Evolutionary conservation across 2,329 filamentous ascomycete species (phyloP), one percentile per base, ranked within the genome.

Genomic region (Hortaea werneckii): DNA sequence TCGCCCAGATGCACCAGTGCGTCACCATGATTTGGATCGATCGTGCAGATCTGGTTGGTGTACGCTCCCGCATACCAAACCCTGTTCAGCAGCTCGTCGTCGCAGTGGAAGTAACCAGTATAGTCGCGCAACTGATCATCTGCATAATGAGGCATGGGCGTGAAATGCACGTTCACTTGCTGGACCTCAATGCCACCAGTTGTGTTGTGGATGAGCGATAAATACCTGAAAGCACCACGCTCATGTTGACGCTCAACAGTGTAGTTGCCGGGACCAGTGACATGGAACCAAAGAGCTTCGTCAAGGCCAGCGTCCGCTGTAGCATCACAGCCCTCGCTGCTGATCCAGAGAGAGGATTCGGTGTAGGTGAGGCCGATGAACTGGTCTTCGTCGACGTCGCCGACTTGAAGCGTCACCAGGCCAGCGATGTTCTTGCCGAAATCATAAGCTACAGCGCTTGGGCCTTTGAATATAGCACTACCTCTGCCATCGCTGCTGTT

Each of bases 211-310:
- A 70, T 70, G 9, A 69, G 44, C 1, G 68, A 75, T 49, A 77
- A 54, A 49, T 76, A 77, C n/a, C 73, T 65, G 51, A 76, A 77
- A 1, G 72, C 73, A 6, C 74, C 73, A 5, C 74, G 65, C 43
- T 75, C 59, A 34, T 66, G 64, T 29, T 56, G 55, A 43, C 69
- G 62, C 0, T 68, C 69, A 65, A 74, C 69, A 5, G 56, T 60
- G 44, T 69, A 70, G 5, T 51, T 64, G 7, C 61, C 61, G 0
- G 58, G 48, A 1, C 58, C 58, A 5, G 63, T 62, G 5, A 65
- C 50, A 7, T 61, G 53, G 44, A 73, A 72, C 70, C 69, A 76
- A 0, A 76, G 59, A 0, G 66, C 65, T 39, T 67, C 64, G 42
- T 76, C 73, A n/a, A 70, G 63, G 4, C 55, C 61, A 0, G 62